A percentile compares a stretch with the other conserved stretches of the same genome.
Conservation (phyloP, 23 red algal species). For the Chondrus crispus region DNA sequence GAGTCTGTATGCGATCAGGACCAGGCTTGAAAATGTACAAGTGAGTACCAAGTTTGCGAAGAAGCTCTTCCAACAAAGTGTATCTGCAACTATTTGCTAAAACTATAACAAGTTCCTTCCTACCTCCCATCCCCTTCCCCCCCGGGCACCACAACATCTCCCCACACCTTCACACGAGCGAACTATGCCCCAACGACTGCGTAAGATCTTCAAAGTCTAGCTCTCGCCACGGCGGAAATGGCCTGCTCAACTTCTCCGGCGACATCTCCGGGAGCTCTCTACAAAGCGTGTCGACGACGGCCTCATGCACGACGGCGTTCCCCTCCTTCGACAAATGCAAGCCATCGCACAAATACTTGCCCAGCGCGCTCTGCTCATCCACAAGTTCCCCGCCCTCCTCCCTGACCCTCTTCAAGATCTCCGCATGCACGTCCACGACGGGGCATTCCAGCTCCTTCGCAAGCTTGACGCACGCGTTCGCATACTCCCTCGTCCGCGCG, state of each 20-base stretch:
- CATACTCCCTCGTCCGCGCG: constrained; percentile 21
- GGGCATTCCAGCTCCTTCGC: constrained; percentile 7
- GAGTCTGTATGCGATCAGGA: no score
- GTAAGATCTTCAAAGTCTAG: constrained; percentile 24
- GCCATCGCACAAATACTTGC: constrained; percentile 36
- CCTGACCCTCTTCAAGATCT: constrained; percentile 7
- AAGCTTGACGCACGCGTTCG: constrained; percentile 34
- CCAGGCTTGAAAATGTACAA: no score
- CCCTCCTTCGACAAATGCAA: constrained; percentile 43
- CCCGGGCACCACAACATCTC: no score
- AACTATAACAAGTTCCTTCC: no score
- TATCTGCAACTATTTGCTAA: no score
- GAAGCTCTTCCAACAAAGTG: no score
- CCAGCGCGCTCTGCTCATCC: neutral
- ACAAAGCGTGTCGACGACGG: constrained; percentile 20
- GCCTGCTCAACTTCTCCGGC: neutral
- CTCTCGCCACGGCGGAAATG: constrained; percentile 14
- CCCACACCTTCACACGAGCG: no score
- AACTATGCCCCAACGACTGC: constrained; percentile 21
- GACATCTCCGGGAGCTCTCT: constrained; percentile 9
- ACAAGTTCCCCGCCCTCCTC: neutral
- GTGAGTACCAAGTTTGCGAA: no score
- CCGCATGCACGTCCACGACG: constrained; percentile 42
- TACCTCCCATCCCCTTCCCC: no score
- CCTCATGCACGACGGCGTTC: constrained; percentile 21